Evolutionary conservation across 768 basidiomycete species (phyloP), one percentile per base, ranked within the genome.

Genomic region (Kwoniella pini): DNA sequence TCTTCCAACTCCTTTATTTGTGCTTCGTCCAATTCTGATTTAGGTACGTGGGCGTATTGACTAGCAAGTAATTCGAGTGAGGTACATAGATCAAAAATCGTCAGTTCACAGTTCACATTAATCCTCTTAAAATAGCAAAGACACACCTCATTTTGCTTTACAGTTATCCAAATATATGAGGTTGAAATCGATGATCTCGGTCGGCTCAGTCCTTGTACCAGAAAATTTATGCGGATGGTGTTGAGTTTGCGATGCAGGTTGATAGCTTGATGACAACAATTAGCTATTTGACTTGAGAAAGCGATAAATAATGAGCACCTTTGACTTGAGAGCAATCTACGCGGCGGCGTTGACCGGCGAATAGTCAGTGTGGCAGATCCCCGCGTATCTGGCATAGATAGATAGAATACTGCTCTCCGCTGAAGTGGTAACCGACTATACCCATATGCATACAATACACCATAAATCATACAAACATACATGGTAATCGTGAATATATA

Each of bases 1-100:
- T 99, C 96, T 80, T 98, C 95, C 62, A 99, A 82, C 72, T 92
- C 89, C 58, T 92, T 88, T 49, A 98, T 83, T 81, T 98, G 93
- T 10, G 91, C 90, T 79, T 98, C 96, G 77, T 97, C 93, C 57
- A 98, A 84, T 82, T 98, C 96, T 40, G 94, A 96, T 79, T 94
- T 96, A 56, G 93, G 90, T 60, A 93, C 88, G 78, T 94, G 90
- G 63, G 91, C 90, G 82, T 93, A 96, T 85, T 98, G 93, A 83
- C 94, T 97, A 27, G 30, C 19, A 9, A 45, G n/a, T 30, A 4
- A 2, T 5, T 12, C 19, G 30, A 19, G 13, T 15, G 26, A 28
- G 3, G 48, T 22, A 50, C 22, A 54, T 38, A 21, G 31, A 11
- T 15, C 50, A 39, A 52, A 17, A 17, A 28, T 7, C 36, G n/a